Percentiles rank a stretch among this genome's conserved stretches.
Evolutionary conservation across 768 basidiomycete genomes (phyloP).

Genomic region (Suillus hirtellus): DNA sequence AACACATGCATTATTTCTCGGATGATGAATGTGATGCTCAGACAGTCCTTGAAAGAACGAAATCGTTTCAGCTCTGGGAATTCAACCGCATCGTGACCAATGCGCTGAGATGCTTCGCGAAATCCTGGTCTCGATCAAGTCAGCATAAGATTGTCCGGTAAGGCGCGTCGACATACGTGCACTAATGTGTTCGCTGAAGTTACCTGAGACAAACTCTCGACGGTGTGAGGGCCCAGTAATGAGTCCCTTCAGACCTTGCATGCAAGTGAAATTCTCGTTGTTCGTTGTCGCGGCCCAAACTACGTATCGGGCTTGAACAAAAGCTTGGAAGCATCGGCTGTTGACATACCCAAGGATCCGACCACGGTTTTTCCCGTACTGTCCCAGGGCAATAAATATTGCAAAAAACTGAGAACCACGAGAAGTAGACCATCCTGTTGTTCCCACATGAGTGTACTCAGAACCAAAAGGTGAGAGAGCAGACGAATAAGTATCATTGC

Average conservation of each 20-base stretch:
- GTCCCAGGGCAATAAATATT: conserved; percentile 47
- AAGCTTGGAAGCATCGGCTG: background rate
- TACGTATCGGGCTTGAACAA: conserved; percentile 8
- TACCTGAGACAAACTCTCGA: conserved; percentile 73
- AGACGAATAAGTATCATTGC: conserved; percentile 51
- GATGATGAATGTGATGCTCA: conserved; percentile 42
- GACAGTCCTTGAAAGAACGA: conserved; percentile 31
- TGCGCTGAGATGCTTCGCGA: conserved; percentile 19
- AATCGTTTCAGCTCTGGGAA: conserved; percentile 32
- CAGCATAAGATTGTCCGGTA: background rate
- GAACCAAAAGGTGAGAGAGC: conserved; percentile 59
- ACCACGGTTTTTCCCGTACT: conserved; percentile 21
- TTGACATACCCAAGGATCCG: conserved; percentile 34
- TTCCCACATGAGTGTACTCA: conserved; percentile 54
- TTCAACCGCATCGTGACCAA: conserved; percentile 41
- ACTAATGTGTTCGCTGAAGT: conserved; percentile 53
- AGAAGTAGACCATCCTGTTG: conserved; percentile 67
- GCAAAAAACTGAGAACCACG: conserved; percentile 54
- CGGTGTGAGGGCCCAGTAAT: conserved; percentile 45
- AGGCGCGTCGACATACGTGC: conserved; percentile 39
- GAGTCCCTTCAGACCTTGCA: conserved; percentile 61
- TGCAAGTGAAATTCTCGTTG: conserved; percentile 57
- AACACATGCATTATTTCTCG: conserved; percentile 57
- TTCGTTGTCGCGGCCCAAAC: conserved; percentile 78
- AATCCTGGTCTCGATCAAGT: conserved; percentile 29